Evolutionary conservation across 148 eudicot genomes (phyloP).

Genomic region (Fallopia convolvulus): DNA sequence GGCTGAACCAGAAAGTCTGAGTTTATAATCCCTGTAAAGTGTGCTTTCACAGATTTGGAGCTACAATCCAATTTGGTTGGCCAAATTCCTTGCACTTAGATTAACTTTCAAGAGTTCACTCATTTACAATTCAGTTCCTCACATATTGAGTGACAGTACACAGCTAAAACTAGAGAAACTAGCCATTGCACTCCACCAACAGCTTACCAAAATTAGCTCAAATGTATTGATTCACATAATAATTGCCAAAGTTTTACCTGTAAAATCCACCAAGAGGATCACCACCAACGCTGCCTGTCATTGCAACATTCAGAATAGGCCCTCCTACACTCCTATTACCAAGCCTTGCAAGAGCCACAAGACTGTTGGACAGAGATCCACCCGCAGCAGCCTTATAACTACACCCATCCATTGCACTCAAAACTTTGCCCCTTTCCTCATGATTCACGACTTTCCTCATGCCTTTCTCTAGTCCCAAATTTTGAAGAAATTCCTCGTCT

Average conservation of each 20-base stretch:
- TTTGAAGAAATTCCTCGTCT: constrained; percentile 63
- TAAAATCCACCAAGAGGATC: constrained; percentile 97
- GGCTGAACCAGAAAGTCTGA: neutral
- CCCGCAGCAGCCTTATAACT: constrained; percentile 99
- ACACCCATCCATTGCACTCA: constrained; percentile 98
- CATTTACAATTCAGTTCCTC: neutral
- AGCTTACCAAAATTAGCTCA: neutral
- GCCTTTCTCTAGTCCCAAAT: constrained; percentile 75
- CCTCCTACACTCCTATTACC: constrained; percentile 64
- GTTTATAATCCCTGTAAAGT: neutral
- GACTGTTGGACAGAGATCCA: constrained; percentile 91
- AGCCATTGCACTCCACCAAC: neutral
- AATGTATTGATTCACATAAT: neutral
- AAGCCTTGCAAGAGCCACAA: constrained; percentile 97
- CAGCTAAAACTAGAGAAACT: neutral
- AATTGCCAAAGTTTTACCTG: constrained; percentile 34
- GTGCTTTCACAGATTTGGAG: neutral
- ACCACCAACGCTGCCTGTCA: constrained; percentile 97
- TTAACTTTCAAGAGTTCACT: neutral
- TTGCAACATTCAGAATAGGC: constrained; percentile 66
- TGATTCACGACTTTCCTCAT: constrained; percentile 85
- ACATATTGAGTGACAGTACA: neutral
- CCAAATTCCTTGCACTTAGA: neutral
- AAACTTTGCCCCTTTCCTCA: constrained; percentile 87
- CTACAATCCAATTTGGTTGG: neutral